Evolutionary conservation across 169 alveolate genomes (phyloP).

Genomic region (Cystoisospora suis): DNA sequence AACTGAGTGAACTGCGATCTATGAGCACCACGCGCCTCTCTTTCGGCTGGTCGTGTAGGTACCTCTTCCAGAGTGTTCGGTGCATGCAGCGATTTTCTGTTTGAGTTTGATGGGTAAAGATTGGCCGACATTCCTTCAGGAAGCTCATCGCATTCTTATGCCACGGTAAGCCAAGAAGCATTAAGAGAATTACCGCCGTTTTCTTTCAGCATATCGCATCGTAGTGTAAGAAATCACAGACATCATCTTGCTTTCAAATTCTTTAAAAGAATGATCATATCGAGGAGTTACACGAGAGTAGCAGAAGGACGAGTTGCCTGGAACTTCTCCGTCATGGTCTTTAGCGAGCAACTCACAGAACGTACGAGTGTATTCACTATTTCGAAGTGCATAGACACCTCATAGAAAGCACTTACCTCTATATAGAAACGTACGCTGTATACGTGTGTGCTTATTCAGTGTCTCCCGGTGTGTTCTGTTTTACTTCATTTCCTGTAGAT

Average conservation of each 20-base stretch:
- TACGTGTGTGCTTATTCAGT: too few relatives aligned
- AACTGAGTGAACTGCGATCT: too few relatives aligned
- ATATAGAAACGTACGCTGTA: too few relatives aligned
- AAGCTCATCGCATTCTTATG: constrained; percentile 79
- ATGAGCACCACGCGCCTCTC: too few relatives aligned
- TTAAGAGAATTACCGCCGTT: neutral
- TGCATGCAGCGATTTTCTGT: constrained; percentile 81
- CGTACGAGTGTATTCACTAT: too few relatives aligned
- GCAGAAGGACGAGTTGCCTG: neutral
- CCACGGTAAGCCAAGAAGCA: constrained; percentile 30
- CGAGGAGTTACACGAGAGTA: too few relatives aligned
- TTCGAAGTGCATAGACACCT: too few relatives aligned
- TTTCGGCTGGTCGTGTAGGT: too few relatives aligned
- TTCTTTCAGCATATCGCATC: neutral
- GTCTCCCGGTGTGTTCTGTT: too few relatives aligned
- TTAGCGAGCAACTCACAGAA: neutral
- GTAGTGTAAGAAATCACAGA: neutral
- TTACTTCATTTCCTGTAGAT: too few relatives aligned
- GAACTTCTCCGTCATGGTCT: neutral
- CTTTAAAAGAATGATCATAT: neutral
- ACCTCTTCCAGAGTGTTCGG: too few relatives aligned
- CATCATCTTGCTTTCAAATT: neutral
- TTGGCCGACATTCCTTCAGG: constrained; percentile 84
- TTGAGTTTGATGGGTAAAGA: constrained; percentile 85
- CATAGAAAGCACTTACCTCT: too few relatives aligned